These are phyloP conservation scores for Citrus cavaleriei DNA, from an alignment of 345 rosid genomes.

Conservation along the genomic window DNA sequence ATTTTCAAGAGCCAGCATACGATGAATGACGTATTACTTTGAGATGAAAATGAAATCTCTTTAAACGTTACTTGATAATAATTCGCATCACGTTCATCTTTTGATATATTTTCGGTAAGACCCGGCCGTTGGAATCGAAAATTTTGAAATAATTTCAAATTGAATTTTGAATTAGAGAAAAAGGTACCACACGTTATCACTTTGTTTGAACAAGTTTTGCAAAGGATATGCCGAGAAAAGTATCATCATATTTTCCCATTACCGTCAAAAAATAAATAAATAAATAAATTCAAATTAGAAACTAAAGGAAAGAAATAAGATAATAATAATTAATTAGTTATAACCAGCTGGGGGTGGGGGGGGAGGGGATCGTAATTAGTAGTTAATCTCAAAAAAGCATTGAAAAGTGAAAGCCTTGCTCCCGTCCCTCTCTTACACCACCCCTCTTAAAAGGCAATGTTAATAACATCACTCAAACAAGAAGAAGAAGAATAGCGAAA, in stretches of 20 bases:
- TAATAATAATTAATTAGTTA: neutral
- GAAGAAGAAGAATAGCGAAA: neutral
- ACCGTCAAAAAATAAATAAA: no score
- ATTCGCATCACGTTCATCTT: neutral
- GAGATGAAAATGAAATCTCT: neutral
- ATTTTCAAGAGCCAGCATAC: neutral
- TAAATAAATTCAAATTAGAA: neutral
- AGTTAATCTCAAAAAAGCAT: neutral
- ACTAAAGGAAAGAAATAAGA: neutral
- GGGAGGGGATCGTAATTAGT: neutral
- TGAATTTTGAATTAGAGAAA: neutral
- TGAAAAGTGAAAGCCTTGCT: neutral
- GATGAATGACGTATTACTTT: neutral
- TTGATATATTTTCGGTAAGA: neutral
- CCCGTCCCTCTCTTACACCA: neutral
- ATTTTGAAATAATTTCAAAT: neutral
- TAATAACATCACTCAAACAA: neutral
- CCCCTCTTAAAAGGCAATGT: neutral
- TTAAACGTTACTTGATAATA: neutral
- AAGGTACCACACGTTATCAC: neutral
- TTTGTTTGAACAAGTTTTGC: neutral
- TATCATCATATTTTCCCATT: no score
- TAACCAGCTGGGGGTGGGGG: neutral
- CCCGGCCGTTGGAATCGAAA: neutral
- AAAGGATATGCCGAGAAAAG: neutral